Percentiles rank a stretch among this genome's conserved stretches.
These are phyloP conservation scores for Dactylis glomerata DNA, from an alignment of 176 grass and related monocot genomes.

Conservation along the genomic window DNA sequence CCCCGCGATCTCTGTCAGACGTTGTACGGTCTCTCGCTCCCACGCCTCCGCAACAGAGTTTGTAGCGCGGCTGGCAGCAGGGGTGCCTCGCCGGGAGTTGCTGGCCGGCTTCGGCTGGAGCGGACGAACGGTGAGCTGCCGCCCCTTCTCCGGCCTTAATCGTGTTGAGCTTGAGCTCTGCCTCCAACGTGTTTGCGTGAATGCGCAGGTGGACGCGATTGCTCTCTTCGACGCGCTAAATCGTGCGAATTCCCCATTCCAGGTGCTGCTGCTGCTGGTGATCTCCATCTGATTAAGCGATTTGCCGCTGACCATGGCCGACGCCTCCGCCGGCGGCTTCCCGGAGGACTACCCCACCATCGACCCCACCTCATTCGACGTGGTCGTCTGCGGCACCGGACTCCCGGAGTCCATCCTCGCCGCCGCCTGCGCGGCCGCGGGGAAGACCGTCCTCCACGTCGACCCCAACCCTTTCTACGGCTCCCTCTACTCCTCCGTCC, in stretches of 20 bases:
- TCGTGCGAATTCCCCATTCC: not conserved
- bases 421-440: conserved; percentile 59
- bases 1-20: not conserved
- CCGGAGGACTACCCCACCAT: conserved; percentile 58
- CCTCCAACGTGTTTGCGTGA: not conserved
- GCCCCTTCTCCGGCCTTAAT: not conserved
- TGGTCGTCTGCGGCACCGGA: conserved; percentile 77
- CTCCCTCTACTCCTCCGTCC: conserved; percentile 79
- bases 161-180: conserved; percentile 3
- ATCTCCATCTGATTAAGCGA: not conserved
- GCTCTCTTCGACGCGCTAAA: conserved; percentile 13
- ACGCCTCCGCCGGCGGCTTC: conserved; percentile 14
- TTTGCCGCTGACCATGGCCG: conserved; percentile 43
- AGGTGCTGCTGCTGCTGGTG: not conserved
- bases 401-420: conserved; percentile 75
- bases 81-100: not conserved
- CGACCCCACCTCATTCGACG: conserved; percentile 75
- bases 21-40: not conserved
- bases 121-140: conserved; percentile 4
- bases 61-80: not conserved
- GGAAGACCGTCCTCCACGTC: conserved; percentile 87
- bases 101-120: not conserved
- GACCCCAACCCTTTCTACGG: conserved; percentile 83
- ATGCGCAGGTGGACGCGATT: not conserved
- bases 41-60: not conserved